phyloP scores from a whole-genome alignment of 179 eudicot genomes.

The Carnegiea gigantea region DNA sequence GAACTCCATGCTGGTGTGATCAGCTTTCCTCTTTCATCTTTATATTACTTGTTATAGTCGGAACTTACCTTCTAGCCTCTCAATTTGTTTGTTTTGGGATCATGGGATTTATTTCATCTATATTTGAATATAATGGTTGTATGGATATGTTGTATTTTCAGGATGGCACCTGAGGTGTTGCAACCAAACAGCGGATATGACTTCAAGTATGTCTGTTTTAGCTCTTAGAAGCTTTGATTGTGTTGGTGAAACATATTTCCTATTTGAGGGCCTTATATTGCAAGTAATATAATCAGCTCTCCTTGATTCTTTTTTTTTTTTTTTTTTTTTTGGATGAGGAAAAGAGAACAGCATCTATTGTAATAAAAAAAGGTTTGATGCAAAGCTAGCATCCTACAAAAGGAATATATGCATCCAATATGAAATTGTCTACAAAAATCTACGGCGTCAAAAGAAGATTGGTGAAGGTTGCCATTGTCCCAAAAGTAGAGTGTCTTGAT shows the following conservation, averaged over 20 bases:
- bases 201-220: conserved; percentile 68
- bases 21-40: background rate
- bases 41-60: background rate
- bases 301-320: too few relatives aligned
- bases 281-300: background rate
- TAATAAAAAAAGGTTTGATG: too few relatives aligned
- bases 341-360: too few relatives aligned
- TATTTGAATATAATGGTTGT: conserved; percentile 2
- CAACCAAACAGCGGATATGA: conserved; percentile 95
- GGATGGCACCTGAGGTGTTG: conserved; percentile 99
- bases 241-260: background rate
- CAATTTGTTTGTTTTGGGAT: background rate
- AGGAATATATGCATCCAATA: too few relatives aligned
- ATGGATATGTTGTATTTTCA: conserved; percentile 31
- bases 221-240: background rate
- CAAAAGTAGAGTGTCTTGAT: too few relatives aligned
- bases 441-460: too few relatives aligned
- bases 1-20: conserved; percentile 97
- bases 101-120: background rate
- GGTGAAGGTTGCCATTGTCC: too few relatives aligned
- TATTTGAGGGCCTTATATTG: background rate
- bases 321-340: too few relatives aligned
- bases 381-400: too few relatives aligned
- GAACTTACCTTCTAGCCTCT: background rate
- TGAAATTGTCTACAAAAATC: too few relatives aligned